Percentiles rank a stretch among this genome's conserved stretches.
Conservation (phyloP, 345 rosid species). For the Laguncularia racemosa region DNA sequence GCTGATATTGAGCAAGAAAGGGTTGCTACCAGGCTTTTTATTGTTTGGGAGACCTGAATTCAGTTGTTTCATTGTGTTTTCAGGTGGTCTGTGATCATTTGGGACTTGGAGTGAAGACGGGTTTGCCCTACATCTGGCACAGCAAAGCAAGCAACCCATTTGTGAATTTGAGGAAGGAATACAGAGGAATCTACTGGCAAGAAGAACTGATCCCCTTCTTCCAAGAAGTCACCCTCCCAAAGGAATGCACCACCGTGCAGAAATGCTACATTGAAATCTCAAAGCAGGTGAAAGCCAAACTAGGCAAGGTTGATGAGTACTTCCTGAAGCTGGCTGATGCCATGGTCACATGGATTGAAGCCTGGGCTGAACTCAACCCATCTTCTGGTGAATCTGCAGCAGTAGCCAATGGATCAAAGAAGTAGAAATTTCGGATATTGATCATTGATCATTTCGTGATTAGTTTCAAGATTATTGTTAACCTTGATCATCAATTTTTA, state of each 20-base stretch:
- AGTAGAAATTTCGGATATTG: conserved; percentile 12
- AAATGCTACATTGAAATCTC: conserved; percentile 39
- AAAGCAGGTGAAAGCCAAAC: conserved; percentile 34
- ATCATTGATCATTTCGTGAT: background rate
- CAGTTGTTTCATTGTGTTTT: background rate
- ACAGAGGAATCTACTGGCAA: conserved; percentile 46
- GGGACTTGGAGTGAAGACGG: conserved; percentile 40
- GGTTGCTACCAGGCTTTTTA: too few relatives aligned
- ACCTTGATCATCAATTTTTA: conserved; percentile 3
- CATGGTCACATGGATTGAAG: conserved; percentile 45
- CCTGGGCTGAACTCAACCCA: conserved; percentile 40
- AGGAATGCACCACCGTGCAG: conserved; percentile 41
- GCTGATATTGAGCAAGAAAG: background rate
- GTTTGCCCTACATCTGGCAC: conserved; percentile 44
- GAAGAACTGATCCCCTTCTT: conserved; percentile 47
- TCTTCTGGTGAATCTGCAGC: conserved; percentile 7
- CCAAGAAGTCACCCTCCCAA: conserved; percentile 31
- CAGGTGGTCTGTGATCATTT: conserved; percentile 41
- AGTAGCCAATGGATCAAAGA: conserved; percentile 1
- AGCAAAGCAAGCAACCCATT: conserved; percentile 49
- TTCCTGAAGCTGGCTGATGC: conserved; percentile 38
- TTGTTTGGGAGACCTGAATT: background rate
- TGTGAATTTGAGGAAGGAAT: conserved; percentile 41
- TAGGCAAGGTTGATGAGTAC: conserved; percentile 34
- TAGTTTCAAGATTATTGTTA: background rate